Conservation (phyloP, 1,139 yeast genomes). For the Ogataea hybrid region DNA sequence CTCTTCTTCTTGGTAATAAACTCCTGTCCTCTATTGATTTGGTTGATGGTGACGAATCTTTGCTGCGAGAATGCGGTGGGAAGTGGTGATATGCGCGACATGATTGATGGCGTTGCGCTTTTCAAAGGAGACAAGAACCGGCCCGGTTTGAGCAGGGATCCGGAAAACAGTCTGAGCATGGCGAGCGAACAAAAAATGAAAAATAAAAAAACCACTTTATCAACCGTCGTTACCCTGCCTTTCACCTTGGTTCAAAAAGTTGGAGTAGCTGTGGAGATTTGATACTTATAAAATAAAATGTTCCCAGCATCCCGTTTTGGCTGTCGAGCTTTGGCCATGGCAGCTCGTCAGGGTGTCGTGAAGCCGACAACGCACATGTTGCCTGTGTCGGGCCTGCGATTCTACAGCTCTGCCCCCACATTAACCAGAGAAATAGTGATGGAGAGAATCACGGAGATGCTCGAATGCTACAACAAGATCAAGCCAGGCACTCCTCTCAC, state of each 20-base stretch:
- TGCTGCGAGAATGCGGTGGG: conserved; percentile 31
- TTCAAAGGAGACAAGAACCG: not conserved
- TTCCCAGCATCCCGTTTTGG: conserved; percentile 2
- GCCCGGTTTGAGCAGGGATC: conserved; percentile 6
- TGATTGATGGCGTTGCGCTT: conserved; percentile 1
- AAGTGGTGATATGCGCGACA: conserved; percentile 17
- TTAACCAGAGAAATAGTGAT: conserved; percentile 69
- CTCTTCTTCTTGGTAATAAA: conserved; percentile 47
- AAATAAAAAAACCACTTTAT: not conserved
- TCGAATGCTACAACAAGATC: conserved; percentile 79
- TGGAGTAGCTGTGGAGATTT: conserved; percentile 7
- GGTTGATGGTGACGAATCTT: conserved; percentile 69
- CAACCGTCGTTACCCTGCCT: conserved; percentile 5
- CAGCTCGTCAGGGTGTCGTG: not conserved
- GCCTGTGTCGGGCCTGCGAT: conserved; percentile 15
- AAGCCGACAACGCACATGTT: not conserved
- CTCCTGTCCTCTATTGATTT: conserved; percentile 64
- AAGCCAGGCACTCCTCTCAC: conserved; percentile 45
- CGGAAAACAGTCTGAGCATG: conserved; percentile 6
- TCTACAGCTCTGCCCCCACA: conserved; percentile 62
- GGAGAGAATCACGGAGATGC: conserved; percentile 73
- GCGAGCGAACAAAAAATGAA: not conserved
- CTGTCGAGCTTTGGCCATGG: not conserved
- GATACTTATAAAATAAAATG: conserved; percentile 1
- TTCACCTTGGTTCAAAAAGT: conserved; percentile 1